A percentile compares a stretch with the other conserved stretches of the same genome.
Evolutionary conservation across 148 eudicot genomes (phyloP).

Genomic region (Arbutus unedo): DNA sequence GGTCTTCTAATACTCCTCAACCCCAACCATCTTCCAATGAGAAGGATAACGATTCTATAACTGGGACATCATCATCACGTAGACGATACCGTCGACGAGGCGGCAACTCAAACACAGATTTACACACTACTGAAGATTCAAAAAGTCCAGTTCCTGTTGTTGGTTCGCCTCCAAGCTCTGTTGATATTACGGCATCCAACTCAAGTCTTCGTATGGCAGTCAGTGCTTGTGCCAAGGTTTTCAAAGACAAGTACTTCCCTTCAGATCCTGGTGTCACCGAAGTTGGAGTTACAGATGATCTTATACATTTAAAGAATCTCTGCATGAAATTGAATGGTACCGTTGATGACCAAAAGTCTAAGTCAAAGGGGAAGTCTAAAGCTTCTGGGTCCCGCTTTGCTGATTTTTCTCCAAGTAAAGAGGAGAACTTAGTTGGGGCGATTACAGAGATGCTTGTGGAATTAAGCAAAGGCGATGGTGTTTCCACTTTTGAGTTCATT

Average conservation of each 20-base stretch:
- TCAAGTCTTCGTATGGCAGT: constrained; percentile 70
- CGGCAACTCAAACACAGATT: constrained; percentile 56
- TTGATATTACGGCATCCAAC: constrained; percentile 47
- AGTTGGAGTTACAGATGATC: constrained; percentile 84
- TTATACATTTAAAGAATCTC: constrained; percentile 71
- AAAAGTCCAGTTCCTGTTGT: constrained; percentile 47
- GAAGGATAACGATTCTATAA: constrained; percentile 66
- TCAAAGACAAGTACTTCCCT: constrained; percentile 82
- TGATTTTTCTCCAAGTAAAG: constrained; percentile 63
- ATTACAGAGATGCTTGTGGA: constrained; percentile 79
- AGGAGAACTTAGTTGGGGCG: constrained; percentile 65
- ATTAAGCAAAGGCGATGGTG: constrained; percentile 88
- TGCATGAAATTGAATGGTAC: constrained; percentile 75
- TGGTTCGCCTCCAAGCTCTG: constrained; percentile 70
- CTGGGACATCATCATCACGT: constrained; percentile 72
- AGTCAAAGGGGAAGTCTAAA: constrained; percentile 76
- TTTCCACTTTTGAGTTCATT: constrained; percentile 93
- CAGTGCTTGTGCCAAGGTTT: constrained; percentile 71
- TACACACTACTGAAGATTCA: constrained; percentile 53
- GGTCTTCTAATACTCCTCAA: constrained; percentile 36
- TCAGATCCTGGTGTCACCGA: constrained; percentile 62
- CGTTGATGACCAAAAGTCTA: constrained; percentile 63
- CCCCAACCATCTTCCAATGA: constrained; percentile 47
- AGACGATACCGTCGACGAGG: constrained; percentile 76
- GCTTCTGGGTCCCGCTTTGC: constrained; percentile 39